These are phyloP conservation scores for Venturia nashicola DNA, from an alignment of 2,329 filamentous ascomycete genomes.

Conservation along the genomic window DNA sequence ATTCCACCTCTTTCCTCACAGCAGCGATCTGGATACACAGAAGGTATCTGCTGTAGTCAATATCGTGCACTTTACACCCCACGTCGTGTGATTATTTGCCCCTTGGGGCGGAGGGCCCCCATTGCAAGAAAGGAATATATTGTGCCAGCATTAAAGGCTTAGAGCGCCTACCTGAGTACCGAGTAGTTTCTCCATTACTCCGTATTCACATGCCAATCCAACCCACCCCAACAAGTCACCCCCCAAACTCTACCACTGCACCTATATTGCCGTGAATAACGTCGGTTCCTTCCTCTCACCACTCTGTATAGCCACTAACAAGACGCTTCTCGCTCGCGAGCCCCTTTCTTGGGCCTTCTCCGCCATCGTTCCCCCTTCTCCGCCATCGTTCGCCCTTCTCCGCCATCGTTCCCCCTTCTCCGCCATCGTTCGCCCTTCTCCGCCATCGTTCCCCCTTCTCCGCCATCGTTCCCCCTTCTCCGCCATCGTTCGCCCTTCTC, in stretches of 20 bases:
- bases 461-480: not conserved
- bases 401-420: not conserved
- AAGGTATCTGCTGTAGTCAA: too few species aligned
- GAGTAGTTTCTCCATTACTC: too few species aligned
- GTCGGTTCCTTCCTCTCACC: not conserved
- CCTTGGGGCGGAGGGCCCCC: not conserved
- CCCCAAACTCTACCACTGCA: not conserved
- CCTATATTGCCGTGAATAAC: not conserved
- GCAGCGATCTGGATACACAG: too few species aligned
- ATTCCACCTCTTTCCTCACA: not conserved
- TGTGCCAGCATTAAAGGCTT: not conserved
- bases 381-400: not conserved
- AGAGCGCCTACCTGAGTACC: too few species aligned
- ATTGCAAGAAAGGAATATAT: not conserved
- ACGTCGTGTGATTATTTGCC: not conserved
- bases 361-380: not conserved
- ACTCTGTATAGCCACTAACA: not conserved
- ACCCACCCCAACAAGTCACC: not conserved
- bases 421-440: too few species aligned
- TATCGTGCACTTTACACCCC: not conserved
- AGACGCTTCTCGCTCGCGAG: not conserved
- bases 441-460: not conserved
- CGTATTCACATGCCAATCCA: not conserved
- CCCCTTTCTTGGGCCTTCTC: not conserved
- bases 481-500: too few species aligned